Conservation (phyloP, 306 rosid genomes). For the Prunus persica region DNA sequence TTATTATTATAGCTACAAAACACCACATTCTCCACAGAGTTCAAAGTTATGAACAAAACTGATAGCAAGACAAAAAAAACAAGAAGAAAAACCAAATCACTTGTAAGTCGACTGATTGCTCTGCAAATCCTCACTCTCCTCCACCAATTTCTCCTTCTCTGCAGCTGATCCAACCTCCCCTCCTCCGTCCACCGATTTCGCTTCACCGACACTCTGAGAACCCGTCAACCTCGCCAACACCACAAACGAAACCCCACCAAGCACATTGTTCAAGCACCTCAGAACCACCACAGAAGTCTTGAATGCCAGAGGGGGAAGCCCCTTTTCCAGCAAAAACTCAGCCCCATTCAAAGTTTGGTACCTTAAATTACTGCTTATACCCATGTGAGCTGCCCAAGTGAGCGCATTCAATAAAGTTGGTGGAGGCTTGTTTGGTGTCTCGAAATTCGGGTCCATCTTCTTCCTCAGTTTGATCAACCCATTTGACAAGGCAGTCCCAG, state of each 20-base stretch:
- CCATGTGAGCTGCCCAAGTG: conserved; percentile 96
- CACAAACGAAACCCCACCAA: conserved; percentile 89
- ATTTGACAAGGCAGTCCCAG: conserved; percentile 76
- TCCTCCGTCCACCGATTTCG: conserved; percentile 13
- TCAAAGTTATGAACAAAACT: conserved; percentile 19
- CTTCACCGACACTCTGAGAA: conserved; percentile 50
- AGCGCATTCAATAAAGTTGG: conserved; percentile 72
- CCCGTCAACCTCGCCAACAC: conserved; percentile 83
- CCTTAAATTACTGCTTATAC: conserved; percentile 76
- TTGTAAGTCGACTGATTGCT: conserved; percentile 54
- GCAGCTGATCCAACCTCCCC: conserved; percentile 30
- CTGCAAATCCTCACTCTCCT: conserved; percentile 37
- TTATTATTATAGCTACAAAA: conserved; percentile 2
- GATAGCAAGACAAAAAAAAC: not conserved
- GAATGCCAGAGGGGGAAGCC: conserved; percentile 64
- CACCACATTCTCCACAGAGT: not conserved
- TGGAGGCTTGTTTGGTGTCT: conserved; percentile 83
- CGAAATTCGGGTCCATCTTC: conserved; percentile 83
- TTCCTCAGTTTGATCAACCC: conserved; percentile 75
- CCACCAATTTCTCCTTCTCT: conserved; percentile 54
- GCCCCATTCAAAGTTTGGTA: conserved; percentile 81
- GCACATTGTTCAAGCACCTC: conserved; percentile 74
- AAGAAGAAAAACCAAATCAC: conserved; percentile 32
- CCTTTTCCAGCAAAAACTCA: conserved; percentile 69
- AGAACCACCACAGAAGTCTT: conserved; percentile 78